Base-by-base conservation (phyloP, 805 yeast genomes). In the Candida loeiensis region DNA sequence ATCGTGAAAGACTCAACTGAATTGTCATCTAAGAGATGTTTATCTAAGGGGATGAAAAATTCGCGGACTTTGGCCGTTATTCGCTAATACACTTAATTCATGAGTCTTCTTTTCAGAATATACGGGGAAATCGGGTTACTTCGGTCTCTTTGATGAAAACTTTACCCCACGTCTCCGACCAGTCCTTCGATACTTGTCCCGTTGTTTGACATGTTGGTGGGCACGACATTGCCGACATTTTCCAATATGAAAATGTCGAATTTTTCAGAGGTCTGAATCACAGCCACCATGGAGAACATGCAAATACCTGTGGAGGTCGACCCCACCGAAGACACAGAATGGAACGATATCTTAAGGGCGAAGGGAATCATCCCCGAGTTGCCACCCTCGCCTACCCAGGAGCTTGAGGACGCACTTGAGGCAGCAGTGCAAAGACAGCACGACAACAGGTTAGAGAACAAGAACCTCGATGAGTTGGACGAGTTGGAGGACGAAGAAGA, bases 311-410 rank as follows among this genome's bases (percentile, higher is more conserved):
- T 89, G 36, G 87, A 89, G 62, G 96, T 90, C 40, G 90, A 93
- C 63, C 97, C 96, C 25, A 78, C 77, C 46, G 99, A 93, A 63
- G 99, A 93, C 59, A 93, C 99, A 0, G 99, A 93, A 61, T 93
- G 99, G 99, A 93, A 93, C 58, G 99, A 93, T 61, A 89, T 93
- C 49, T 72, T 93, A 33, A 72, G 99, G 48, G 76, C 78, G 3
- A 86, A 90, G 46, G 98, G 98, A 17, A 80, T 93, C 40, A 87
- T 93, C 36, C 99, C 99, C 1, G 89, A 85, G 55, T 81, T 84
- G 52, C 88, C 95, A 19, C 89, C 90, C 17, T 86, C 95, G 15
- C 95, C 96, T 7, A 80, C 95, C 0, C 86, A 76, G 31, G 84
- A 87, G 60, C 58, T 93, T 34, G 98, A 93, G 57, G 90, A 83